Evolutionary conservation across 2,329 filamentous ascomycete species (phyloP).

Genomic region (Penicillium glabrum): DNA sequence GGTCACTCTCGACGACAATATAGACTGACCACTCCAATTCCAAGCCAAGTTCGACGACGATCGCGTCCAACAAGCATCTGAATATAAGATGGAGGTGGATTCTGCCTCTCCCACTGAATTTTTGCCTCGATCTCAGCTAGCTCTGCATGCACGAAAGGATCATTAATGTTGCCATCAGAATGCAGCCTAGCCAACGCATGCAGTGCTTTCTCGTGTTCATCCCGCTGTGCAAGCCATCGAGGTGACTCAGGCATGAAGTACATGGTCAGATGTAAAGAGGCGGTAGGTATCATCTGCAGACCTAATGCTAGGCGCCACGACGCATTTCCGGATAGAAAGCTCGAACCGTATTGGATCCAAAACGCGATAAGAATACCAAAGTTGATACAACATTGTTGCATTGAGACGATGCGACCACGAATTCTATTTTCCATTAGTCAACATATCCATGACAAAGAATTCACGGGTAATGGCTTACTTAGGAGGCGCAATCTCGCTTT

Average conservation of each 20-base stretch:
- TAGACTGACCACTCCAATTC: conserved; percentile 22
- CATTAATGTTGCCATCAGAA: conserved; percentile 4
- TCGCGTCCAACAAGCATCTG: conserved; percentile 19
- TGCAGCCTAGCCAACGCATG: conserved; percentile 8
- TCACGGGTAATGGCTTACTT: neutral
- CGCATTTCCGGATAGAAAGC: conserved; percentile 3
- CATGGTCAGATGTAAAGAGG: conserved; percentile 9
- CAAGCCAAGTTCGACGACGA: conserved; percentile 20
- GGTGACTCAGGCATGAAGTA: conserved; percentile 12
- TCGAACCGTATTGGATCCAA: conserved; percentile 17
- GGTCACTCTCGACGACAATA: neutral
- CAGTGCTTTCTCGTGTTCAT: conserved; percentile 12
- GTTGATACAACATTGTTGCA: conserved; percentile 25
- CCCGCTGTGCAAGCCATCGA: conserved; percentile 10
- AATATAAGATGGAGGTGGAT: conserved; percentile 17
- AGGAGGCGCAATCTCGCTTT: conserved; percentile 7
- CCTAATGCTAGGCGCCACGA: conserved; percentile 10
- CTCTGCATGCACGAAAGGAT: conserved; percentile 13
- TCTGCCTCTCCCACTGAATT: conserved; percentile 12
- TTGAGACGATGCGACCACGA: conserved; percentile 22
- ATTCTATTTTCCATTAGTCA: conserved; percentile 7
- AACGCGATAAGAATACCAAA: conserved; percentile 21
- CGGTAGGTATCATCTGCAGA: conserved; percentile 12
- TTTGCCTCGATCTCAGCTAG: conserved; percentile 18
- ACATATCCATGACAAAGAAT: neutral